Conservation (phyloP, 2,329 filamentous ascomycete species). For the Fusarium napiforme region DNA sequence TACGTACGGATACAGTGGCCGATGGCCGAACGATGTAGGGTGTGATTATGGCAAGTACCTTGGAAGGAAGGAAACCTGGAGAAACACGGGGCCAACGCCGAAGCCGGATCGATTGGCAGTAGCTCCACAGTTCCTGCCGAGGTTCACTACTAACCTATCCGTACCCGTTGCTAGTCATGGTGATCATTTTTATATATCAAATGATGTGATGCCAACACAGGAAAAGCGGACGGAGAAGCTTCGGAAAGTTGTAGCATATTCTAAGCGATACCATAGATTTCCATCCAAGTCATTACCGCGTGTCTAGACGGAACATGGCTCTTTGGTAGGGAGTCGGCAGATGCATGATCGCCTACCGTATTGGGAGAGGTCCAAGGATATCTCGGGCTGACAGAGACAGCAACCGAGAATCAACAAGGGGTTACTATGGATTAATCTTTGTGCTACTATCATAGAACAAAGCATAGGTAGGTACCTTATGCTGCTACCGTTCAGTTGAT, state of each 20-base stretch:
- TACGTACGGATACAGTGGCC: conserved; percentile 27
- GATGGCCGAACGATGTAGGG: conserved; percentile 15
- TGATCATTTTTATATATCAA: conserved; percentile 7
- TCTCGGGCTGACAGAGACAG: background rate
- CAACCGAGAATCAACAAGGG: background rate
- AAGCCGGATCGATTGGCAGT: conserved; percentile 36
- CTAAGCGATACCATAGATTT: conserved; percentile 11
- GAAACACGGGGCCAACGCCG: conserved; percentile 43
- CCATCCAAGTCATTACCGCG: background rate
- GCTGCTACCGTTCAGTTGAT: background rate
- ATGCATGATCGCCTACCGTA: conserved; percentile 6
- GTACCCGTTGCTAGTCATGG: conserved; percentile 5
- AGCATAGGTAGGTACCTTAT: background rate
- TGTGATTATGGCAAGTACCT: conserved; percentile 17
- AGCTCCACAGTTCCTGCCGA: conserved; percentile 42
- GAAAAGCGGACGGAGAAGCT: conserved; percentile 8
- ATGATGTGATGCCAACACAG: conserved; percentile 12
- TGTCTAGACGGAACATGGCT: background rate
- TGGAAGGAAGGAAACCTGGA: conserved; percentile 41
- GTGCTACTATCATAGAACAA: background rate
- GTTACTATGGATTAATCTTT: background rate
- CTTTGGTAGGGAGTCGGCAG: background rate
- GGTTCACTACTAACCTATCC: conserved; percentile 22
- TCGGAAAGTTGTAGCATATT: conserved; percentile 28
- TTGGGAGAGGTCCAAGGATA: background rate